Conservation (phyloP, 768 basidiomycete species). For the Trametes maxima region DNA sequence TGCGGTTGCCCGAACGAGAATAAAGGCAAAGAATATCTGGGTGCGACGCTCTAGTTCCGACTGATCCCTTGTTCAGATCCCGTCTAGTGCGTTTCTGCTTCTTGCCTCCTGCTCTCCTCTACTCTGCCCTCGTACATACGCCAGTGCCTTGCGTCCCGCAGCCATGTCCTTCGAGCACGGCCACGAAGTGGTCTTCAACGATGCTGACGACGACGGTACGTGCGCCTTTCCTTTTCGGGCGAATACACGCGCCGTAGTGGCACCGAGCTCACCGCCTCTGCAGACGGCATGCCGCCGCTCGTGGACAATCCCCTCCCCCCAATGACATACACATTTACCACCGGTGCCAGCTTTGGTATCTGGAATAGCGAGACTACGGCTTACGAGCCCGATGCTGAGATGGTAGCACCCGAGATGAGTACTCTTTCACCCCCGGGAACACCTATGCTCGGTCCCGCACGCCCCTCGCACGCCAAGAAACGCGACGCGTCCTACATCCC, state of each 20-base stretch:
- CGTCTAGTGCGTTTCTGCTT: constrained; percentile 10
- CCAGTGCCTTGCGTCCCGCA: background rate
- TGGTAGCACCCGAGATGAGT: constrained; percentile 24
- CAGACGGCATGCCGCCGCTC: constrained; percentile 42
- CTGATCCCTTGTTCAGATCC: constrained; percentile 22
- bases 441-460: constrained; percentile 37
- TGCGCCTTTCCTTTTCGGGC: constrained; percentile 22
- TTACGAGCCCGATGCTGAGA: constrained; percentile 35
- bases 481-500: constrained; percentile 77
- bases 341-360: constrained; percentile 58
- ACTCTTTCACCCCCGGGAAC: constrained; percentile 27
- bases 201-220: constrained; percentile 43
- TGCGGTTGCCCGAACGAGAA: constrained; percentile 31
- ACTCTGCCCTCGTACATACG: constrained; percentile 9
- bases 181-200: constrained; percentile 30
- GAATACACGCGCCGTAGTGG: constrained; percentile 21
- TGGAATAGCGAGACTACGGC: constrained; percentile 43
- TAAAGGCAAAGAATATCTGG: constrained; percentile 30
- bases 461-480: constrained; percentile 57
- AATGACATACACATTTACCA: constrained; percentile 63
- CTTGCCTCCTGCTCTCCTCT: constrained; percentile 3
- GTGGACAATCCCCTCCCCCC: constrained; percentile 55
- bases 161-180: constrained; percentile 29
- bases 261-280: constrained; percentile 16
- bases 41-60: constrained; percentile 30